Evolutionary conservation across 768 basidiomycete species (phyloP).

Genomic region (Mycena amicta): DNA sequence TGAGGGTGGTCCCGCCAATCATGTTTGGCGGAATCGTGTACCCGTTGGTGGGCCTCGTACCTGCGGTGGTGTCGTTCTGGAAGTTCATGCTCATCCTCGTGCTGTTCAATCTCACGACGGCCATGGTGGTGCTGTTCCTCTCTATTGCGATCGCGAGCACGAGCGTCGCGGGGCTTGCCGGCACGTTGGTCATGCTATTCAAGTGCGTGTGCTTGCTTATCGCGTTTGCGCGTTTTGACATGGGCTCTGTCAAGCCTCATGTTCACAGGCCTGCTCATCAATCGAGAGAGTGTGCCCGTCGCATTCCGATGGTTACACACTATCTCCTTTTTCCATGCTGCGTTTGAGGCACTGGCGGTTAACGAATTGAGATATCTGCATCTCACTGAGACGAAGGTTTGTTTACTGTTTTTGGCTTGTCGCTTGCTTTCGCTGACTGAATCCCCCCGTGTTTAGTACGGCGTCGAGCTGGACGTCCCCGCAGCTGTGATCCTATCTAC

Average conservation of each 20-base stretch:
- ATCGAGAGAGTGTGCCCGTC: constrained; percentile 79
- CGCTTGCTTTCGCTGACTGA: not conserved
- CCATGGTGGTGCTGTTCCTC: constrained; percentile 86
- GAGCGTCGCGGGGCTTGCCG: constrained; percentile 90
- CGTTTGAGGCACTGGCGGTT: constrained; percentile 95
- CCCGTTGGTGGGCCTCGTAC: constrained; percentile 91
- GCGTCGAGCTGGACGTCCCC: constrained; percentile 94
- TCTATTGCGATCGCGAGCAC: constrained; percentile 87
- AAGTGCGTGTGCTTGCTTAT: constrained; percentile 75
- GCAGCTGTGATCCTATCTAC: constrained; percentile 93
- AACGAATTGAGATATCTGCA: constrained; percentile 95
- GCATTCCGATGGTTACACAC: constrained; percentile 86
- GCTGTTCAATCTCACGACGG: constrained; percentile 95
- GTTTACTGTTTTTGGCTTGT: constrained; percentile 24
- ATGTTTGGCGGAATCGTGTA: constrained; percentile 97
- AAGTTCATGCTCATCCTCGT: constrained; percentile 97
- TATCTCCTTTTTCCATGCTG: constrained; percentile 97
- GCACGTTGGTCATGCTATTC: constrained; percentile 96
- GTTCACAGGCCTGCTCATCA: constrained; percentile 95
- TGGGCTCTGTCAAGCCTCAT: constrained; percentile 61
- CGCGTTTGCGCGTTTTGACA: constrained; percentile 1
- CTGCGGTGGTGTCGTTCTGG: constrained; percentile 90
- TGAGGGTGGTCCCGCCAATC: constrained; percentile 92
- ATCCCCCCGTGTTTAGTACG: constrained; percentile 66
- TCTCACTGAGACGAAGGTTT: constrained; percentile 85